These are phyloP conservation scores for Aureobasidium melanogenum DNA, from an alignment of 2,329 filamentous ascomycete species.

Conservation along the genomic window DNA sequence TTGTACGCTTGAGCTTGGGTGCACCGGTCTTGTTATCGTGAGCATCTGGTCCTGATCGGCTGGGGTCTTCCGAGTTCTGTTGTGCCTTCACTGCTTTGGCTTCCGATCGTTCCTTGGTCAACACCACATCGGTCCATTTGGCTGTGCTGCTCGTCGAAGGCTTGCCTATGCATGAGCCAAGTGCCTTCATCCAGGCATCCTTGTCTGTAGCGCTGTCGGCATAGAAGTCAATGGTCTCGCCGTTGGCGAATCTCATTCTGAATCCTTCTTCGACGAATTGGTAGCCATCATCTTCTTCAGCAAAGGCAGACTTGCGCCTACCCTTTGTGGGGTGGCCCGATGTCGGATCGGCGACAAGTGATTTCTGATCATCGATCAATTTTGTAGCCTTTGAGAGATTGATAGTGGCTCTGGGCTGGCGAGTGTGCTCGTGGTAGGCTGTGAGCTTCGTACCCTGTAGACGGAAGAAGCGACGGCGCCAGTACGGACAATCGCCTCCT, in stretches of 20 bases:
- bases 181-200: slow-evolving; percentile 86
- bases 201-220: slow-evolving; percentile 82
- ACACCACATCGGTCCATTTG: slow-evolving; percentile 52
- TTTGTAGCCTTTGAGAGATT: slow-evolving; percentile 89
- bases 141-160: slow-evolving; percentile 42
- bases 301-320: slow-evolving; percentile 87
- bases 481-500: slow-evolving; percentile 97
- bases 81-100: slow-evolving; percentile 8
- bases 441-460: slow-evolving; percentile 84
- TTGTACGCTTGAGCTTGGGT: slow-evolving; percentile 14
- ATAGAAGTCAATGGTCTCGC: slow-evolving; percentile 97
- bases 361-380: slow-evolving; percentile 82
- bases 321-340: slow-evolving; percentile 56
- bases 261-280: slow-evolving; percentile 99
- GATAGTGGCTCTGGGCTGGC: slow-evolving; percentile 92
- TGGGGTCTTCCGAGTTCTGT: background rate
- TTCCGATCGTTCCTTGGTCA: slow-evolving; percentile 23
- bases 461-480: slow-evolving; percentile 96
- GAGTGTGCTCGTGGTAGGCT: slow-evolving; percentile 89
- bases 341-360: slow-evolving; percentile 70
- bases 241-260: slow-evolving; percentile 96
- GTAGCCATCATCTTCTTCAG: slow-evolving; percentile 97
- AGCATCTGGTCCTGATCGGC: slow-evolving; percentile 20
- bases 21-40: slow-evolving; percentile 14
- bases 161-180: slow-evolving; percentile 61